These are phyloP conservation scores for Nemania sp. DNA, from an alignment of 2,329 filamentous ascomycete genomes.

Conservation along the genomic window DNA sequence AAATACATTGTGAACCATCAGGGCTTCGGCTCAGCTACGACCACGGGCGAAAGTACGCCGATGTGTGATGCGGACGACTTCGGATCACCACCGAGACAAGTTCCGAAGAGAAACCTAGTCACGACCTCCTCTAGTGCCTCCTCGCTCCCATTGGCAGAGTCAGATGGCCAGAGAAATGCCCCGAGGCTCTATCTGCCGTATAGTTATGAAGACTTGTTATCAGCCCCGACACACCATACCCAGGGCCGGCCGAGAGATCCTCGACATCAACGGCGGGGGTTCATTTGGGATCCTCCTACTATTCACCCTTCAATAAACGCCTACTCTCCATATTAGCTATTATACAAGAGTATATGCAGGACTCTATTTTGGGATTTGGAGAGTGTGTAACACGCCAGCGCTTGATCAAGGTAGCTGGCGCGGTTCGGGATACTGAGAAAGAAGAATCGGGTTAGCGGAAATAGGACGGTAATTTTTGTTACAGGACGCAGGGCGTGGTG, in stretches of 20 bases:
- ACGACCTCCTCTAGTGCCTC: neutral
- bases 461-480: neutral
- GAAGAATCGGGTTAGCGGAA: neutral
- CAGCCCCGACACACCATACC: neutral
- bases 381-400: neutral
- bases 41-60: neutral
- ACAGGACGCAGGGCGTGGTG: neutral
- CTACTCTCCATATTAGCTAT: neutral
- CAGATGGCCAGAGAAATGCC: no score
- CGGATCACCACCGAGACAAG: neutral
- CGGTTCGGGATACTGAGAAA: neutral
- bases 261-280: conserved; percentile 2
- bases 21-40: neutral
- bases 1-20: conserved; percentile 3
- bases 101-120: conserved; percentile 4
- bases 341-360: no score
- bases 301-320: no score
- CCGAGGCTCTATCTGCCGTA: neutral
- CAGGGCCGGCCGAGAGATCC: neutral
- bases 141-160: neutral
- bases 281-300: conserved; percentile 3
- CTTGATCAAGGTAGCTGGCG: neutral
- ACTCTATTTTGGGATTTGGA: neutral
- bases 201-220: neutral
- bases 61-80: no score